Evolutionary conservation across 495 filamentous ascomycete genomes (phyloP), one percentile per base, ranked within the genome.

Genomic region (Xylaria bambusicola): DNA sequence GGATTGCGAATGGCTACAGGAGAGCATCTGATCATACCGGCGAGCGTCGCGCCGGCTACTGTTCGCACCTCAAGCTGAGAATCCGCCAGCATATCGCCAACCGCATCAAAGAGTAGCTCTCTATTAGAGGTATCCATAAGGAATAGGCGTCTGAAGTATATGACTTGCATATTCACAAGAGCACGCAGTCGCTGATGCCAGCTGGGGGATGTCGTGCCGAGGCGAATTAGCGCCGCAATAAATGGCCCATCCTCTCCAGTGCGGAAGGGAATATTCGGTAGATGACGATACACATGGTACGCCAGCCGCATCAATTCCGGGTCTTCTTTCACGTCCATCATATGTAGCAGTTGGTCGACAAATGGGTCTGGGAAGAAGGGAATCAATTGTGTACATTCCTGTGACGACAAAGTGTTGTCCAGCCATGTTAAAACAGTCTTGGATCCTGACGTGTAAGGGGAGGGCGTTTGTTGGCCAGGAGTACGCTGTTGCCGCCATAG

Each of bases 291-390:
- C 27, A 99, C 94, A 68, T 96, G 92, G 68, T 99, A 99, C 12
- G 94, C 93, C 21, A 97, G 82, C 9, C 88, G 88, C 79, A 96
- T 93, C 9, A 99, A 84, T 71, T 99, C 94, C 4, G 90, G 92
- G 67, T 99, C 94, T 74, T 99, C 94, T 72, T 97, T 97, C 62
- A 99, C 90, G 71, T 99, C 94, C 94, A 99, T 99, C 94, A 99
- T 99, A 75, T 98, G 92, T 45, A 99, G 77, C 47, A 98, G 84
- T 71, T 96, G 87, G 40, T 91, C 90, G 61, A 95, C 92, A 63
- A 98, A 92, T 7, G 89, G 80, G 50, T 90, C 82, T 1, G 91
- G 89, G 79, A 98, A 97, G 84, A 96, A 98, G 2, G 88, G 83
- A 8, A 94, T 84, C 10, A 98, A 84, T 64, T 93, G 88, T 0